Evolutionary conservation across 2,329 filamentous ascomycete genomes (phyloP), one percentile per base, ranked within the genome.

Genomic region (Seiridium cupressi): DNA sequence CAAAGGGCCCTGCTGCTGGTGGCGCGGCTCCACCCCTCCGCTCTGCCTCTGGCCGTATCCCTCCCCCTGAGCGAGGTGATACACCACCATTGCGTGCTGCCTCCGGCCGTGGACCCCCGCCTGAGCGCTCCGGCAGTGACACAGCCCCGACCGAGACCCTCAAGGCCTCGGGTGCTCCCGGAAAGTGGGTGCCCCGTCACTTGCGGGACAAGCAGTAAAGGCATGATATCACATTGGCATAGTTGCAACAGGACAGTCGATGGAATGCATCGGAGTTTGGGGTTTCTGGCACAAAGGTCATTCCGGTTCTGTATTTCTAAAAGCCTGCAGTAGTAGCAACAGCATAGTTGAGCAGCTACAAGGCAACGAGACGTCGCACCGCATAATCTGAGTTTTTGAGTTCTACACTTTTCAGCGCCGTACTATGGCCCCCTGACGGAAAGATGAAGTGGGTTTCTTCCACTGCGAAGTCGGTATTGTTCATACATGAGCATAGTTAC

Each of bases 101-200:
- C 46, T 4, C 31, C 51, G 13, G 26, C 47, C n/a, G 48, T 44
- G 46, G 46, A n/a, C 46, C 46, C n/a, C 18, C 18, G 18, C 46
- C 51, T 34, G 51, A 55, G 51, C 36, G 51, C 18, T 26, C 18
- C 18, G 18, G 18, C 6, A 38, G 49, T 55, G 32, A 55, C n/a
- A 79, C 60, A 77, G 82, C 58, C 73, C 71, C 47, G 76, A 67
- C 75, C 44, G 84, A 86, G 74, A 65, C 78, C 53, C 75, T 85
- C 61, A 82, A 81, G 69, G 73, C 84, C 13, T 80, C 81, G 47
- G 82, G 84, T 47, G 78, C 74, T 35, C 68, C 82, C 51, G 84
- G 84, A 66, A 88, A 86, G 73, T 89, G 81, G 75, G 83, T 88
- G 68, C 86, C 86, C 57, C 73, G 71, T 58, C 77, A 76, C 68